Base-by-base conservation (phyloP, 352 stramenopile genomes). In the Phytophthora foliorum region DNA sequence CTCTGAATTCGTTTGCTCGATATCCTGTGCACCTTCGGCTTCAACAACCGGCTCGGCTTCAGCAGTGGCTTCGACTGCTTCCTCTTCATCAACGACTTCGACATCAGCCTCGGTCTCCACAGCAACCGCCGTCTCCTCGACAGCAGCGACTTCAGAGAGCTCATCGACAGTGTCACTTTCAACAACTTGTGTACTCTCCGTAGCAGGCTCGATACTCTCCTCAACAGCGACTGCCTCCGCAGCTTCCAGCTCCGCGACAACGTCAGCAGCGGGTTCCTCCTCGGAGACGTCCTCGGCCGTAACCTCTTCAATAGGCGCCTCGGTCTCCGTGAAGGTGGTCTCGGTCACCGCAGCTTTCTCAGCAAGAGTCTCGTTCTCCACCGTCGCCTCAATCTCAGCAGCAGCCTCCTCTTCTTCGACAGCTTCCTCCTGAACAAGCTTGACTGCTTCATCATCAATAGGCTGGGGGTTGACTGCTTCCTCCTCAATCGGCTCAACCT, bases 111-210 rank as follows among this genome's bases (percentile, higher is more conserved):
- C 24, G 19, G 41, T 51, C 51, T 56, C 44, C 13, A 64, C 57
- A n/a, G 17, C 55, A 10, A 14, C 58, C n/a, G 58, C 52, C 3
- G 45, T 51, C 25, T 27, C 32, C 24, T 36, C 14, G 51, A 17
- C 32, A 42, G n/a, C 32, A 25, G 16, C 21, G 38, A 21, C 19
- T 54, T 59, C 41, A 14, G 16, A 4, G 19, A 14, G 2, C 7
- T 46, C 27, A 14, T 63, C 59, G 5, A 57, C 60, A 66, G 36
- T 31, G 22, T 27, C 57, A 13, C 32, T 46, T 13, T 72, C 57
- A 11, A n/a, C n/a, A n/a, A n/a, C n/a, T n/a, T n/a, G n/a, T n/a
- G n/a, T n/a, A n/a, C n/a, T n/a, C n/a, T n/a, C 36, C 19, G 22
- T 54, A n/a, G 6, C 21, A 58, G 21, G 6, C 13, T 55, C 41